A percentile compares a stretch with the other conserved stretches of the same genome.
These are phyloP conservation scores for Fraxinus paxiana DNA, from an alignment of 305 asterid genomes.

Conservation along the genomic window DNA sequence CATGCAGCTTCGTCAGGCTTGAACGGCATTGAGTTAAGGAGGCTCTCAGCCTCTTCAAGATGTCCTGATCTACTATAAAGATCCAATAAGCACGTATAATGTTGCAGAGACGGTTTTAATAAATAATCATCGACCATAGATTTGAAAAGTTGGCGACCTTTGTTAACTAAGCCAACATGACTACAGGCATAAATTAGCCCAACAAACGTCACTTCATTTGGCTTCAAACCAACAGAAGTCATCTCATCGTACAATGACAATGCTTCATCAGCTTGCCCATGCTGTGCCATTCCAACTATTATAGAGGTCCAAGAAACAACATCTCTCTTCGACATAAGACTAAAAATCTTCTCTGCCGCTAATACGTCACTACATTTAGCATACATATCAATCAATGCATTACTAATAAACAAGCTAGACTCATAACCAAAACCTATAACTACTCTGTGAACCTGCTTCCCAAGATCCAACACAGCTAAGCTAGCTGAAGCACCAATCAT, in stretches of 20 bases:
- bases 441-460: slow-evolving; percentile 70
- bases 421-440: slow-evolving; percentile 58
- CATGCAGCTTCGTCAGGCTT: slow-evolving; percentile 72
- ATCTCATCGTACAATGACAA: slow-evolving; percentile 54
- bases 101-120: slow-evolving; percentile 62
- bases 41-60: slow-evolving; percentile 56
- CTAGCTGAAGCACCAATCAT: slow-evolving; percentile 58
- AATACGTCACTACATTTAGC: slow-evolving; percentile 71
- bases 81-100: slow-evolving; percentile 76
- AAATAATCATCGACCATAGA: slow-evolving; percentile 61
- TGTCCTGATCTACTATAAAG: slow-evolving; percentile 67
- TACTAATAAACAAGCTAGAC: slow-evolving; percentile 40
- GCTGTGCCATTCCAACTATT: slow-evolving; percentile 83
- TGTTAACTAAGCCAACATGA: slow-evolving; percentile 65
- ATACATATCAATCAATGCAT: slow-evolving; percentile 74
- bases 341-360: slow-evolving; percentile 51
- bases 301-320: slow-evolving; percentile 84
- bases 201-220: slow-evolving; percentile 71
- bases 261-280: slow-evolving; percentile 60
- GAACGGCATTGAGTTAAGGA: slow-evolving; percentile 61
- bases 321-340: slow-evolving; percentile 43
- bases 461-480: slow-evolving; percentile 51
- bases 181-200: slow-evolving; percentile 78
- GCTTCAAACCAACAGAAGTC: slow-evolving; percentile 49
- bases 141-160: slow-evolving; percentile 55